These are phyloP conservation scores for Pachysandra terminalis DNA, from an alignment of 164 flowering plant species.

Conservation along the genomic window DNA sequence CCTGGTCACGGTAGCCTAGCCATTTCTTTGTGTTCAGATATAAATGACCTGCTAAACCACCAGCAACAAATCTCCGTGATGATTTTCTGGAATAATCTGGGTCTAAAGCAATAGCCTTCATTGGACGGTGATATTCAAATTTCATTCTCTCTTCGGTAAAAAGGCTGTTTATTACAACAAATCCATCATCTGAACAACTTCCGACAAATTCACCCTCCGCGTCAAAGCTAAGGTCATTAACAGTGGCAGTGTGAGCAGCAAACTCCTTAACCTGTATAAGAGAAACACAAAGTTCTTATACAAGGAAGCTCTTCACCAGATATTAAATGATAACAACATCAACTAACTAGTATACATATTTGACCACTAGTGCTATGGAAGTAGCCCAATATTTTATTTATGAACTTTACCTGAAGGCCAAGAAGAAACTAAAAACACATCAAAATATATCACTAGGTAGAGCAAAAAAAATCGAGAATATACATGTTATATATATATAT, in stretches of 20 bases:
- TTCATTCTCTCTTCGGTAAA: conserved; percentile 85
- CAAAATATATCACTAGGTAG: no score
- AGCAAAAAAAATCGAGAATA: no score
- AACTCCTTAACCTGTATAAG: conserved; percentile 80
- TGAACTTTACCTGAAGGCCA: no score
- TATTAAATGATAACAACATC: no score
- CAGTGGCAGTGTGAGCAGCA: conserved; percentile 74
- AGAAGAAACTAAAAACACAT: no score
- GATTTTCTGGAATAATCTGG: conserved; percentile 81
- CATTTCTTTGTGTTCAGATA: conserved; percentile 78
- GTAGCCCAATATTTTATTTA: neutral
- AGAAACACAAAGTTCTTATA: neutral
- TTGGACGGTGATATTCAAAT: conserved; percentile 93
- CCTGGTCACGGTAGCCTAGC: conserved; percentile 96
- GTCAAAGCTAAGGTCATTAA: conserved; percentile 95
- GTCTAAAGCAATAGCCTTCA: conserved; percentile 93
- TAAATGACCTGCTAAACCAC: conserved; percentile 95
- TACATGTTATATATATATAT: no score
- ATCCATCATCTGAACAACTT: conserved; percentile 99
- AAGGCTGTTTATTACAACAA: conserved; percentile 82
- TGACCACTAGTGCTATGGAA: neutral
- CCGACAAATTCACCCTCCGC: conserved; percentile 88
- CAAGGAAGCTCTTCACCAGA: neutral
- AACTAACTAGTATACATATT: neutral
- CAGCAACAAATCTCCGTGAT: conserved; percentile 90